Evolutionary conservation across 805 yeast genomes (phyloP).

Genomic region (Aciculoconidium aculeatum): DNA sequence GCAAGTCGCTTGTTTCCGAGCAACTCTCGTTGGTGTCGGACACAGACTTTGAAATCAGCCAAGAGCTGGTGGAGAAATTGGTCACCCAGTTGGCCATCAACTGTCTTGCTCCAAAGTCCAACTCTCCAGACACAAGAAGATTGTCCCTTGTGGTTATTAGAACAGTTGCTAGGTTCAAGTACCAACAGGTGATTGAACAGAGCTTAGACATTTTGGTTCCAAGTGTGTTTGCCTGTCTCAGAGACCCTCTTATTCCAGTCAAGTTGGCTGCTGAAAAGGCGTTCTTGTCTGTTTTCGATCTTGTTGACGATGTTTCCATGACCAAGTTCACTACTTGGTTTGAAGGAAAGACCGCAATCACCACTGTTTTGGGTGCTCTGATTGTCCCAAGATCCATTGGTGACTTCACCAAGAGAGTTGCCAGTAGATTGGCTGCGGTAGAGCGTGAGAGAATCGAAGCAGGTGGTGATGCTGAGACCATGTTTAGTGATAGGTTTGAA

Average conservation of each 20-base stretch:
- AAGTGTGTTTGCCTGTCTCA: constrained; percentile 70
- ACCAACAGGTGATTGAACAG: constrained; percentile 44
- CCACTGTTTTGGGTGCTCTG: constrained; percentile 39
- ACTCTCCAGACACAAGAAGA: constrained; percentile 73
- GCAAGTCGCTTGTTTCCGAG: constrained; percentile 18
- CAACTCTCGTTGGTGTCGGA: constrained; percentile 8
- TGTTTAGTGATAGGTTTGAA: constrained; percentile 79
- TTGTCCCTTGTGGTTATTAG: constrained; percentile 69
- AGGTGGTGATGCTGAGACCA: constrained; percentile 85
- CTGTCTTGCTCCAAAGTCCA: constrained; percentile 49
- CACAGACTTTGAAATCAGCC: constrained; percentile 34
- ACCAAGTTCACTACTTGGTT: constrained; percentile 63
- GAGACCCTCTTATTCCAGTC: constrained; percentile 87
- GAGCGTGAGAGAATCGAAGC: constrained; percentile 85
- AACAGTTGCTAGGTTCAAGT: constrained; percentile 64
- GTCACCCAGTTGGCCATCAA: constrained; percentile 45
- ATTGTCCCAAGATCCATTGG: constrained; percentile 69
- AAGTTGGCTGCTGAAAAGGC: constrained; percentile 94
- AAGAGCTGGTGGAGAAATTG: constrained; percentile 36
- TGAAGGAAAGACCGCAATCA: constrained; percentile 30
- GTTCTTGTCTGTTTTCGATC: constrained; percentile 61
- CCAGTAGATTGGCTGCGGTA: constrained; percentile 73
- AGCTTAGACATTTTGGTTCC: constrained; percentile 57
- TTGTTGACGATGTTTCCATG: constrained; percentile 61
- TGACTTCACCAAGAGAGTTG: constrained; percentile 89